Evolutionary conservation across 805 yeast genomes (phyloP).

Genomic region (Saturnispora diversa): DNA sequence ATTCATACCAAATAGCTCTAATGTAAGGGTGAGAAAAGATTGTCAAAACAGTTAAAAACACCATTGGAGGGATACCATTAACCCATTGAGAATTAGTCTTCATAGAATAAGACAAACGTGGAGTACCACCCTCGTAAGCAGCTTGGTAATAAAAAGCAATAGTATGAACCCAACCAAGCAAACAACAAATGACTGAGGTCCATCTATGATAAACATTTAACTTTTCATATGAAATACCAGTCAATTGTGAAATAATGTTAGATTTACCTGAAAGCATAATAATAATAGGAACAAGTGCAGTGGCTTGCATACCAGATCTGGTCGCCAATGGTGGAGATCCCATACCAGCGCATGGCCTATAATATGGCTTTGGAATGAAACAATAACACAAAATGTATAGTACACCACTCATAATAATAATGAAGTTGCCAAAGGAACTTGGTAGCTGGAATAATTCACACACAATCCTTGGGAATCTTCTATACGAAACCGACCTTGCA

Average conservation of each 20-base stretch:
- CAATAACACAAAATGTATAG: conserved; percentile 30
- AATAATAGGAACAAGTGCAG: conserved; percentile 44
- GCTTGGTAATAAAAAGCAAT: conserved; percentile 43
- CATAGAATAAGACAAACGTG: conserved; percentile 21
- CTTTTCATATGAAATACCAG: conserved; percentile 51
- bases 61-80: conserved; percentile 44
- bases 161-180: conserved; percentile 42
- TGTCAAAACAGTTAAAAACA: conserved; percentile 38
- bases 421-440: conserved; percentile 31
- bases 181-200: conserved; percentile 34
- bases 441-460: conserved; percentile 33
- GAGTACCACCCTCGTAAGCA: conserved; percentile 41
- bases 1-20: conserved; percentile 37
- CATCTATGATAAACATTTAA: conserved; percentile 45
- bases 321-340: conserved; percentile 55
- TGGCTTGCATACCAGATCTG: conserved; percentile 43
- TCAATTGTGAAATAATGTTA: conserved; percentile 39
- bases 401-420: conserved; percentile 28
- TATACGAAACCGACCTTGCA: conserved; percentile 28
- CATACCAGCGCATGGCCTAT: conserved; percentile 44
- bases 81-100: conserved; percentile 20
- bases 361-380: conserved; percentile 42
- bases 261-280: conserved; percentile 45
- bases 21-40: conserved; percentile 34
- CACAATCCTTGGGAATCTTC: conserved; percentile 26